Conservation (phyloP, 2,329 filamentous ascomycete genomes). For the Hypoxylon sp. region DNA sequence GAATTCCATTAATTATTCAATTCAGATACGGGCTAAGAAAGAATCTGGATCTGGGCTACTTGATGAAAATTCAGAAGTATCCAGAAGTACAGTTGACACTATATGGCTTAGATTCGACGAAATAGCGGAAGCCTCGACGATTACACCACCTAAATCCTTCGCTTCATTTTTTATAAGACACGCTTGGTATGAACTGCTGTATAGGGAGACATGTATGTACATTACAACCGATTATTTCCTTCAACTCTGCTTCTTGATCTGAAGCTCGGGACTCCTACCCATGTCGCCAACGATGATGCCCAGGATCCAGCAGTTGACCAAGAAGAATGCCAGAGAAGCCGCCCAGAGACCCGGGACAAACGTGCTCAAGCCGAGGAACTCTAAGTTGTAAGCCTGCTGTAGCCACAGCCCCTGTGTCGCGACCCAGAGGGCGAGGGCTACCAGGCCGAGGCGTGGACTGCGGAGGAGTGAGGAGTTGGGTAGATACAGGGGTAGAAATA, state of each 20-base stretch:
- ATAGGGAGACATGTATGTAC: slow-evolving; percentile 11
- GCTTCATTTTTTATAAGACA: neutral
- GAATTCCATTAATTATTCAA: neutral
- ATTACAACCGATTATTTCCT: neutral
- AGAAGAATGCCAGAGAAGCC: slow-evolving; percentile 82
- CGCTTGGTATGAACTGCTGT: neutral
- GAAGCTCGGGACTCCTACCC: slow-evolving; percentile 32
- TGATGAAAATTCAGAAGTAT: neutral
- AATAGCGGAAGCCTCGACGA: neutral
- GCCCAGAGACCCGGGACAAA: slow-evolving; percentile 88
- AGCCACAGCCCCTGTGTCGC: slow-evolving; percentile 80
- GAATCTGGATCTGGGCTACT: neutral
- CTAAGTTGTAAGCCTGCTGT: slow-evolving; percentile 79
- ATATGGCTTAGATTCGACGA: neutral
- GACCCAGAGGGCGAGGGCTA: slow-evolving; percentile 79
- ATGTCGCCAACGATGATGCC: slow-evolving; percentile 81
- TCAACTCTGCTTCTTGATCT: slow-evolving; percentile 5
- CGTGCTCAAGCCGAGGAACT: slow-evolving; percentile 83
- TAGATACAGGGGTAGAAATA: slow-evolving; percentile 92
- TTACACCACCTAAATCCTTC: slow-evolving; percentile 1
- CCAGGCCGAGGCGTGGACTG: slow-evolving; percentile 70
- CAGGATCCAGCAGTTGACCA: slow-evolving; percentile 88
- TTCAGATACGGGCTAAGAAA: neutral
- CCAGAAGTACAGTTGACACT: neutral
- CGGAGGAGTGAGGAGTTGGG: slow-evolving; percentile 79